Evolutionary conservation across 108 stramenopile genomes (phyloP), one percentile per base, ranked within the genome.

Genomic region (Cyclotella choctawhatcheeana): DNA sequence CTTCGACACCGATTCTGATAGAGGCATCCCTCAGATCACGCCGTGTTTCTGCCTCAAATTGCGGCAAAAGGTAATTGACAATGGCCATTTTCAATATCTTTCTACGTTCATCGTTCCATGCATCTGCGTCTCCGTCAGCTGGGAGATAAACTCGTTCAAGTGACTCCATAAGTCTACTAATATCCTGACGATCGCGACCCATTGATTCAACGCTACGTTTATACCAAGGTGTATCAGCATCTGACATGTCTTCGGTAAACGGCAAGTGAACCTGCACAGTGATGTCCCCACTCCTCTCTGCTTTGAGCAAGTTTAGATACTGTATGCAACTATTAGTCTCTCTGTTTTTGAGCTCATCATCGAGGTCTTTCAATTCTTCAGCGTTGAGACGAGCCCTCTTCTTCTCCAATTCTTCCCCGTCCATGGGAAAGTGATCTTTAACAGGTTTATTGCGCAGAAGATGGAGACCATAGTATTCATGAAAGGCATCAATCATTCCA

Each of bases 401-500:
- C 44, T 76, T 67, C 30, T 74, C 72, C 30, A 69, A 59, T 58
- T 89, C 88, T 14, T 58, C 67, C 65, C 85, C 74, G 44, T 87
- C 82, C 80, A 89, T 75, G 4, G 89, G 89, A 68, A 95, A 91
- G 70, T 93, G 91, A n/a, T 93, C 91, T 58, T 84, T 86, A 16
- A 92, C 77, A 12, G 86, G 85, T 71, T 93, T 96, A 55, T 85
- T 69, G 33, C 81, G 81, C 62, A 96, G 84, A 40, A 93, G 67
- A 27, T 96, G 94, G 21, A 96, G 81, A 25, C 94, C 94, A 67
- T 89, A 93, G 73, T 86, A 89, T 48, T 96, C 94, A 70, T 93
- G 91, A 69, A 93, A 93, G 8, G 85, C 82, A 84, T 93, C 94
- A 50, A 96, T 92, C 12, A 58, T 69, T 33, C 85, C 88, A 25